phyloP scores from a whole-genome alignment of 2,329 filamentous ascomycete genomes.

The Anthostomella pinea region DNA sequence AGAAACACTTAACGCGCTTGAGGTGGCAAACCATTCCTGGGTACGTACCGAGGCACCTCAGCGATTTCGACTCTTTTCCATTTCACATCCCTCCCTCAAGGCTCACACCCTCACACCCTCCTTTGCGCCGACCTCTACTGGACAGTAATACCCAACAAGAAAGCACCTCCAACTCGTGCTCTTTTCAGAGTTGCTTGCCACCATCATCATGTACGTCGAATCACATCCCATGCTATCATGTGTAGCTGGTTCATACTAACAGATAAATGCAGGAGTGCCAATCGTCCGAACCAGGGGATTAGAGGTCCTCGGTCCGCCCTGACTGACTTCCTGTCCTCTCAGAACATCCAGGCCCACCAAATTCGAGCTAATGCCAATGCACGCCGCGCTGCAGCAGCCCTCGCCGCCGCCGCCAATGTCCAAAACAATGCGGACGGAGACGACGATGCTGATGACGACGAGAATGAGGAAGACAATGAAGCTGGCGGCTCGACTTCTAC shows the following conservation, averaged over 20 bases:
- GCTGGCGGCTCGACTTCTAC: constrained; percentile 8
- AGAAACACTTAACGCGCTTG: too few relatives aligned
- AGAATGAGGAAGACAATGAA: constrained; percentile 14
- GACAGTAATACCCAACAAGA: too few relatives aligned
- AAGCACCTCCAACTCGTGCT: too few relatives aligned
- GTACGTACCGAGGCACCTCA: too few relatives aligned
- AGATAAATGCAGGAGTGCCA: constrained; percentile 10
- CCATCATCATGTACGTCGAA: constrained; percentile 18
- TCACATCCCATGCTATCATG: neutral
- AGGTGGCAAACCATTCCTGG: too few relatives aligned
- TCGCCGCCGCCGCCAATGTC: constrained; percentile 9
- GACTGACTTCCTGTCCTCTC: constrained; percentile 29
- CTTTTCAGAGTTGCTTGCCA: too few relatives aligned
- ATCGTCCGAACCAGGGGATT: constrained; percentile 19
- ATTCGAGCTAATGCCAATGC: constrained; percentile 22
- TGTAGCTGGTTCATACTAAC: constrained; percentile 9
- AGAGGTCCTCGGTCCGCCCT: constrained; percentile 30
- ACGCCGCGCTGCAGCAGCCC: constrained; percentile 16
- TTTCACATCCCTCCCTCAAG: too few relatives aligned
- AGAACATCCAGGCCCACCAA: constrained; percentile 27
- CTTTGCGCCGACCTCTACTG: too few relatives aligned
- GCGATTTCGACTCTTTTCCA: too few relatives aligned
- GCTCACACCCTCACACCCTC: too few relatives aligned
- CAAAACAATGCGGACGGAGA: constrained; percentile 3
- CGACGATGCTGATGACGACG: constrained; percentile 8